phyloP scores from a whole-genome alignment of 2,329 filamentous ascomycete genomes.

The Cadophora sp. region DNA sequence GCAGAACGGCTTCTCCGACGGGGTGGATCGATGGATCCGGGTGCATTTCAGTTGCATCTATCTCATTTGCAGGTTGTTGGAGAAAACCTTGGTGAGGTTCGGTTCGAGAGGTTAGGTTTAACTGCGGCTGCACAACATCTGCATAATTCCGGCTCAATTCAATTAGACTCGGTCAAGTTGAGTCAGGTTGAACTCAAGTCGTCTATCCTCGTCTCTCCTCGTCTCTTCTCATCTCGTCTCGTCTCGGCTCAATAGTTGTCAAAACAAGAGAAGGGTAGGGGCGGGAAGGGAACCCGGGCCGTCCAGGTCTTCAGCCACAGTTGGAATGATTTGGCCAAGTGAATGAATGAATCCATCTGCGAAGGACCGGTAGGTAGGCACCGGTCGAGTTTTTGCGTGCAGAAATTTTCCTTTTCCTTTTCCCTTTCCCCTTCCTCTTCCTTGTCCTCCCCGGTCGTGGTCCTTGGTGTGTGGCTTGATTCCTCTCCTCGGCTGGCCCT shows the following conservation, averaged over 20 bases:
- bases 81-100: no score
- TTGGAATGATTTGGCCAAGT: no score
- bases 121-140: not conserved
- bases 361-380: no score
- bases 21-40: not conserved
- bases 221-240: no score
- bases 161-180: no score
- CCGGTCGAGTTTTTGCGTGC: no score
- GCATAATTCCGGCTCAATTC: not conserved
- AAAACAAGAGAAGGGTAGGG: no score
- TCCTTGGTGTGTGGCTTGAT: conserved; percentile 3
- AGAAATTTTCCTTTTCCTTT: conserved; percentile 10
- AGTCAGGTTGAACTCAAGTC: no score
- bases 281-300: not conserved
- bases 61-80: not conserved
- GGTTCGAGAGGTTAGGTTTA: not conserved
- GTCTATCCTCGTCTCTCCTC: not conserved
- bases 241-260: not conserved
- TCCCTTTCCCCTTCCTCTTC: no score
- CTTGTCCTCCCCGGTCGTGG: not conserved
- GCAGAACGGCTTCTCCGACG: conserved; percentile 10
- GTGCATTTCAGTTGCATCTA: not conserved
- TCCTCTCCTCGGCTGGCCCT: not conserved
- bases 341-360: no score
- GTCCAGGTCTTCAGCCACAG: conserved; percentile 6